Percentiles rank a stretch among this genome's conserved stretches.
These are phyloP conservation scores for Pochonia chlamydosporia DNA, from an alignment of 2,329 filamentous ascomycete species.

Conservation along the genomic window DNA sequence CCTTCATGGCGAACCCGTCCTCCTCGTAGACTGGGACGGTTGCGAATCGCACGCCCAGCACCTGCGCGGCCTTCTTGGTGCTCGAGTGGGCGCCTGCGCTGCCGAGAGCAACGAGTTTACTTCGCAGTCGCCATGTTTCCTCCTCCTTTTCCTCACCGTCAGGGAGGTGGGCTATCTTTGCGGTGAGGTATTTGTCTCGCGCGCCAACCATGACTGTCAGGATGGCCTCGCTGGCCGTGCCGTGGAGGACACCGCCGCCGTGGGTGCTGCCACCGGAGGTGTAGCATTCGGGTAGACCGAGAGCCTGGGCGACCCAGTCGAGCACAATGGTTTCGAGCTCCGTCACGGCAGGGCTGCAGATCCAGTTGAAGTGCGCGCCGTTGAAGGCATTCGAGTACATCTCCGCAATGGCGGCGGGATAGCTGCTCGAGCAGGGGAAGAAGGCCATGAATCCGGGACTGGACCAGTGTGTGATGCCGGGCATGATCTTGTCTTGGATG, in stretches of 20 bases:
- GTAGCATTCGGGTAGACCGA: constrained; percentile 69
- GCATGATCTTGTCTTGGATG: constrained; percentile 80
- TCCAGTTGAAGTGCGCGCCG: constrained; percentile 93
- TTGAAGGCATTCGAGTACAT: constrained; percentile 87
- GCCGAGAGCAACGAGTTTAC: constrained; percentile 67
- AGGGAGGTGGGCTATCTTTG: constrained; percentile 46
- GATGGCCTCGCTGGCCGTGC: constrained; percentile 81
- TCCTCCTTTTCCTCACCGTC: constrained; percentile 62
- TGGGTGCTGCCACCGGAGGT: constrained; percentile 62
- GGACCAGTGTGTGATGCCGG: constrained; percentile 92
- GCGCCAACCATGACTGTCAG: constrained; percentile 84
- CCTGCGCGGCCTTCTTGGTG: constrained; percentile 80
- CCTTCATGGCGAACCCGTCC: constrained; percentile 67
- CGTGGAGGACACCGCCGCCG: constrained; percentile 92
- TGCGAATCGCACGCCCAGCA: constrained; percentile 78
- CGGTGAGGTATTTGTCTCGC: constrained; percentile 68
- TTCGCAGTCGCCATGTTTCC: constrained; percentile 51
- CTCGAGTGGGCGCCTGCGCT: constrained; percentile 76
- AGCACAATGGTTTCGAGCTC: constrained; percentile 90
- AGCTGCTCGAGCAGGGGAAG: constrained; percentile 78
- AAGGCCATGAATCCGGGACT: constrained; percentile 94
- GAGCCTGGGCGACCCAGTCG: constrained; percentile 79
- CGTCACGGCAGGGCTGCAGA: constrained; percentile 86
- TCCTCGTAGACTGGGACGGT: constrained; percentile 57
- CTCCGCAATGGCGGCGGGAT: constrained; percentile 82